Evolutionary conservation across 441 rosid species (phyloP).

Genomic region (Jatropha multifida): DNA sequence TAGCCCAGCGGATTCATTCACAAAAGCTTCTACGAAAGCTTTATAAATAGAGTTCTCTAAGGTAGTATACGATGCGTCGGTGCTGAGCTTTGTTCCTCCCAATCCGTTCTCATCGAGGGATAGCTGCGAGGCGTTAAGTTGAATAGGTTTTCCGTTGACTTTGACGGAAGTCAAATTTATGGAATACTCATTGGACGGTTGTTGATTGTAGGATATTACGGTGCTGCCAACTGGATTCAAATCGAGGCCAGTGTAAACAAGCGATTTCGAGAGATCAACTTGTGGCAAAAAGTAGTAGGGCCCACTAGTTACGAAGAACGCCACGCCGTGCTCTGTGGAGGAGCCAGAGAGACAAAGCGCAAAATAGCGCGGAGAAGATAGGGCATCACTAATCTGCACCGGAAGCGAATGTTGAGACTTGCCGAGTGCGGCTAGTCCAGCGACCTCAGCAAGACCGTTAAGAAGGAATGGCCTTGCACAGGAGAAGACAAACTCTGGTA

Average conservation of each 20-base stretch:
- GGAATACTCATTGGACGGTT: slow-evolving; percentile 61
- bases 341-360: slow-evolving; percentile 50
- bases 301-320: slow-evolving; percentile 50
- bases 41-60: slow-evolving; percentile 52
- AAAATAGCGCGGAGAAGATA: slow-evolving; percentile 45
- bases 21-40: slow-evolving; percentile 38
- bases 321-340: slow-evolving; percentile 29
- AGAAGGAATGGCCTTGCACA: slow-evolving; percentile 42
- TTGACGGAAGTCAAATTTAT: slow-evolving; percentile 45
- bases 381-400: slow-evolving; percentile 40
- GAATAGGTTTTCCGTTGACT: slow-evolving; percentile 32
- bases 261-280: slow-evolving; percentile 29
- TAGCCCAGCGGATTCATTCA: slow-evolving; percentile 30
- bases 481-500: slow-evolving; percentile 35
- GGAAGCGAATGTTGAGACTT: slow-evolving; percentile 42
- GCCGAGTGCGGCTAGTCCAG: slow-evolving; percentile 62
- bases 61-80: slow-evolving; percentile 54
- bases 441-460: slow-evolving; percentile 38
- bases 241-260: slow-evolving; percentile 41
- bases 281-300: slow-evolving; percentile 32
- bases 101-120: slow-evolving; percentile 37
- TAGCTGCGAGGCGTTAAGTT: slow-evolving; percentile 40
- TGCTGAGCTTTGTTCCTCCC: slow-evolving; percentile 76
- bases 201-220: slow-evolving; percentile 37
- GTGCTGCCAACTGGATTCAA: slow-evolving; percentile 54